Percentiles rank a stretch among this genome's conserved stretches.
phyloP scores from a whole-genome alignment of 148 eudicot species.

The Dysphania ambrosioides region DNA sequence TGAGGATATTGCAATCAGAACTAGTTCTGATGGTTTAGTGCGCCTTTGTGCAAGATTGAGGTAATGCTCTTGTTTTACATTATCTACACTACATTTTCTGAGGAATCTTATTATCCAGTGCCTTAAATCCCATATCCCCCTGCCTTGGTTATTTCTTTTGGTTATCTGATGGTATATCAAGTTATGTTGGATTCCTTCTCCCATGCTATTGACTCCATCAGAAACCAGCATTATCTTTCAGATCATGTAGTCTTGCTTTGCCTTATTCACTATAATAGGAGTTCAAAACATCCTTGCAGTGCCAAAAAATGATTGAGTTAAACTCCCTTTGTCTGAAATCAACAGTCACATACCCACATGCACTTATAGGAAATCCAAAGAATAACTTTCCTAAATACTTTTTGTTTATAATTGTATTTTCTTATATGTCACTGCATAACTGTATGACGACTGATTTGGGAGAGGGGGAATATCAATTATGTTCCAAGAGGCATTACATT shows the following conservation, averaged over 20 bases:
- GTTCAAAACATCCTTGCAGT: not conserved
- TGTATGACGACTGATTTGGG: not conserved
- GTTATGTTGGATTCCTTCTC: too few relatives aligned
- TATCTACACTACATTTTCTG: not conserved
- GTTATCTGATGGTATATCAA: too few relatives aligned
- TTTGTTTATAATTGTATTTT: not conserved
- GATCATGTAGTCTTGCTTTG: not conserved
- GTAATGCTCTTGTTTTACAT: constrained; percentile 32
- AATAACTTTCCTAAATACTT: too few relatives aligned
- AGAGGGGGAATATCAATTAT: not conserved
- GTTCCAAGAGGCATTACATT: not conserved
- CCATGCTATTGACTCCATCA: not conserved
- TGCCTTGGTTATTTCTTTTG: too few relatives aligned
- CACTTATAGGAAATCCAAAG: too few relatives aligned
- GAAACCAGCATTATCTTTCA: not conserved
- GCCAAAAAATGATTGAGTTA: not conserved
- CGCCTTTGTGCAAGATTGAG: constrained; percentile 90
- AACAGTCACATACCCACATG: too few relatives aligned
- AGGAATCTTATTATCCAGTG: not conserved
- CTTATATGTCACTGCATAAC: not conserved
- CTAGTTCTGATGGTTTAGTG: constrained; percentile 83
- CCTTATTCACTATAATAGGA: not conserved
- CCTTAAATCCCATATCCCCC: not conserved
- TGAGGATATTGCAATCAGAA: constrained; percentile 81
- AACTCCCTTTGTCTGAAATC: too few relatives aligned